Evolutionary conservation across 805 yeast genomes (phyloP), one percentile per base, ranked within the genome.

Genomic region (Diddensiella caesifluorescens): DNA sequence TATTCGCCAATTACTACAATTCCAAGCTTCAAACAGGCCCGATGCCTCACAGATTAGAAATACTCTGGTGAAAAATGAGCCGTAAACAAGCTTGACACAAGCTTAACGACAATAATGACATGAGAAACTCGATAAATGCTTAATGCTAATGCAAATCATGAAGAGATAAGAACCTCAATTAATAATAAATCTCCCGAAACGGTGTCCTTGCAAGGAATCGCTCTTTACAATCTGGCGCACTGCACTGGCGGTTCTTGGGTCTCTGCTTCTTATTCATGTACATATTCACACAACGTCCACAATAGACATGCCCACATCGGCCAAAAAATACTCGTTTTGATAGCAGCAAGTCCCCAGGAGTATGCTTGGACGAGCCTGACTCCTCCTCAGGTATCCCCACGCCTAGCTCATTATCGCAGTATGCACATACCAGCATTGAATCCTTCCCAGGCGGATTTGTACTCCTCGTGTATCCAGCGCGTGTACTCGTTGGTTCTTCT

Each of bases 261-360:
- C 41, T 61, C 57, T 23, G 39, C 32, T 48, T 22, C 70, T 65
- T 62, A 10, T 61, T 60, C 19, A 42, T 39, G n/a, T 82, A 77
- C 51, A 78, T 73, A 49, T 75, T 75, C 18, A 82, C 83, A 62
- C 96, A 87, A 31, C 90, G 62, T 1, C 95, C 96, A 61, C 96
- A 87, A 58, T 76, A 87, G 0, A 79, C 73, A 64, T 87, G 96
- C 0, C 95, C 95, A 66, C 96, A 87, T 29, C 64, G 61, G 0
- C 84, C 73, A 15, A 72, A 70, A 54, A 80, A 87, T 2, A 82
- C 73, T 46, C 87, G 71, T 52, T 70, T 76, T 0, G 89, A 80
- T 25, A 83, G 63, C 42, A 74, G 80, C 15, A 64, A 53, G 53
- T 84, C 94, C 0, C 67, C 64, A 7, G 66, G 69, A 0, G 80